Evolutionary conservation across 768 basidiomycete species (phyloP), one percentile per base, ranked within the genome.

Genomic region (Mycena alexandri): DNA sequence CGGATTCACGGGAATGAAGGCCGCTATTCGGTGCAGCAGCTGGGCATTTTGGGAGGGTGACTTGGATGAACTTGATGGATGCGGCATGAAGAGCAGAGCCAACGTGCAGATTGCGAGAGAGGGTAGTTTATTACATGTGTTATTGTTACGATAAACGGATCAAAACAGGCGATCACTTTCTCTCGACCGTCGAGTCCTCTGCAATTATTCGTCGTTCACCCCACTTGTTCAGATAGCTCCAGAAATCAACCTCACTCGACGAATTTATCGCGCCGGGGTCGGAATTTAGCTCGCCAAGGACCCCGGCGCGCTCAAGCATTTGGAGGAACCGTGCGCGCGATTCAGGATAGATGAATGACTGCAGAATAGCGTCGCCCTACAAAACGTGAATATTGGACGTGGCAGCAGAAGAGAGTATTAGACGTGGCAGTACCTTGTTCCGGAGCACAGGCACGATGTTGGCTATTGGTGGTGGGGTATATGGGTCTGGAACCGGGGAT

Each of bases 291-390:
- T 80, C 81, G 1, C 74, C 59, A 22, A 85, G 72, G 5, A 90
- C 69, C 6, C 84, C 86, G 2, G 84, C 85, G 10, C 75, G 78
- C 21, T 76, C 79, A 11, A 93, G 71, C 22, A 93, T 79, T 55
- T 83, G 78, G n/a, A 92, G 69, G 60, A 94, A 89, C 60, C 85
- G 82, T 3, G 86, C 88, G 5, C 93, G 87, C 14, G 93, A 93
- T 63, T 93, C 91, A 2, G 93, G 93, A 72, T 86, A 94, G 46
- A 93, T 78, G 72, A 93, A 93, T 1, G 83, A 78, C 16, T 78
- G 81, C 44, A 93, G 76, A 48, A 95, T 78, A 3, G 84, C 77
- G 29, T 82, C 79, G 42, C 85, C 86, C 93, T 94, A 46, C 34
- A 66, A 52, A 42, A 24, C 42, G 56, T 77, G 11, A 73, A 62